A percentile compares a stretch with the other conserved stretches of the same genome.
phyloP scores from a whole-genome alignment of 2,329 filamentous ascomycete species.

The Sporothrix pallida region DNA sequence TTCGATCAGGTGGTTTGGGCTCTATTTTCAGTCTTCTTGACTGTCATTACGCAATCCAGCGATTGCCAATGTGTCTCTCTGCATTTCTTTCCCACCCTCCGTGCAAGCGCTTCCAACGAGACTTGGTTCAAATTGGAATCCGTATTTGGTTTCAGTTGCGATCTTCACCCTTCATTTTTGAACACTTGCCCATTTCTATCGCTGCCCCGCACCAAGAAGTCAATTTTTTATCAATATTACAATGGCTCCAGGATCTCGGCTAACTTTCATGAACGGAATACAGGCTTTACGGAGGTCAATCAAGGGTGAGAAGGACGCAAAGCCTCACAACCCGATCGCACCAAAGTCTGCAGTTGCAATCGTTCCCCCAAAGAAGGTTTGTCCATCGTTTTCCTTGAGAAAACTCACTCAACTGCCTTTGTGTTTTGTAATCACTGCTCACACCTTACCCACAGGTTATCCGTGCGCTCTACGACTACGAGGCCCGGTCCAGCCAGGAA shows the following conservation, averaged over 20 bases:
- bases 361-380: conserved; percentile 89
- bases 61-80: background rate
- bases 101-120: background rate
- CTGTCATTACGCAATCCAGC: background rate
- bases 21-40: background rate
- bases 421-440: background rate
- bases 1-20: background rate
- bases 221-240: background rate
- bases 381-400: conserved; percentile 41
- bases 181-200: background rate
- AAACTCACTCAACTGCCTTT: background rate
- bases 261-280: conserved; percentile 54
- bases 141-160: background rate
- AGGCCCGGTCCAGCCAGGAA: conserved; percentile 76
- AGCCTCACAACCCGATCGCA: conserved; percentile 75
- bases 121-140: background rate
- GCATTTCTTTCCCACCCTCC: background rate
- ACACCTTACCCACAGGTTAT: conserved; percentile 72
- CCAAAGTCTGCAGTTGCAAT: conserved; percentile 88
- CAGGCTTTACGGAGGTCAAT: conserved; percentile 85
- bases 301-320: conserved; percentile 83
- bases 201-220: background rate
- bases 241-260: conserved; percentile 38
- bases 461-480: conserved; percentile 92
- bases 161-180: no score